These are phyloP conservation scores for Paratinospora sagittata DNA, from an alignment of 164 flowering plant species.

Conservation along the genomic window DNA sequence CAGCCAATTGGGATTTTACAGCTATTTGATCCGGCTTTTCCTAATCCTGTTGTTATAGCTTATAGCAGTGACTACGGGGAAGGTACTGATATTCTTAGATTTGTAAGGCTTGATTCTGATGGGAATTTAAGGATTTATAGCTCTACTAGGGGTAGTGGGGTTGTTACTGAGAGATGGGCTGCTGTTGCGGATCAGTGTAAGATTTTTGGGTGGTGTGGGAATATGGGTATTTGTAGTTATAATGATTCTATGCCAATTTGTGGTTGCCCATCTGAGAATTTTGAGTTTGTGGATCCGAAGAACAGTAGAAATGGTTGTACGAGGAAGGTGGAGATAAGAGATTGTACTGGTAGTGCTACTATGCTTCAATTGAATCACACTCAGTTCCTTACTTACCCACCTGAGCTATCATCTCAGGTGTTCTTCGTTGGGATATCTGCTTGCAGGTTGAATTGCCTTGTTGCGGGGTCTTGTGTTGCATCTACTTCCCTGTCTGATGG, in stretches of 20 bases:
- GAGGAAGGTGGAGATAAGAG: too few species aligned
- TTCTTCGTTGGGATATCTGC: slow-evolving; percentile 39
- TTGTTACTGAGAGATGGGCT: too few species aligned
- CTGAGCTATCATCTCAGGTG: too few species aligned
- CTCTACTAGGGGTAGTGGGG: too few species aligned
- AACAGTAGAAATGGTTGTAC: slow-evolving; percentile 64
- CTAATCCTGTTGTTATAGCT: slow-evolving; percentile 27
- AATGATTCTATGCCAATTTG: slow-evolving; percentile 53
- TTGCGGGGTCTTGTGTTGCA: slow-evolving; percentile 43
- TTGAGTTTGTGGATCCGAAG: slow-evolving; percentile 48
- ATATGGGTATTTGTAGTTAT: slow-evolving; percentile 82
- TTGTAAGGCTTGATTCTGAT: too few species aligned
- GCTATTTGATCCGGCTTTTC: slow-evolving; percentile 35
- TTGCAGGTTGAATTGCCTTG: slow-evolving; percentile 58
- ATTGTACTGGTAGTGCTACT: too few species aligned
- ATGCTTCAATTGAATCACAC: too few species aligned
- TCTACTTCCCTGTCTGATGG: slow-evolving; percentile 71
- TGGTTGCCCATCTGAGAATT: slow-evolving; percentile 69
- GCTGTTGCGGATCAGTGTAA: too few species aligned
- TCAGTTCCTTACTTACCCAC: too few species aligned
- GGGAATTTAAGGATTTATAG: too few species aligned
- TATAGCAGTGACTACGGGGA: slow-evolving; percentile 81
- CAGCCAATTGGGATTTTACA: slow-evolving; percentile 44
- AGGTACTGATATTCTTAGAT: slow-evolving; percentile 36
- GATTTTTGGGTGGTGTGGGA: too few species aligned